Evolutionary conservation across 2,329 filamentous ascomycete species (phyloP).

Genomic region (Aspergillus melleus): DNA sequence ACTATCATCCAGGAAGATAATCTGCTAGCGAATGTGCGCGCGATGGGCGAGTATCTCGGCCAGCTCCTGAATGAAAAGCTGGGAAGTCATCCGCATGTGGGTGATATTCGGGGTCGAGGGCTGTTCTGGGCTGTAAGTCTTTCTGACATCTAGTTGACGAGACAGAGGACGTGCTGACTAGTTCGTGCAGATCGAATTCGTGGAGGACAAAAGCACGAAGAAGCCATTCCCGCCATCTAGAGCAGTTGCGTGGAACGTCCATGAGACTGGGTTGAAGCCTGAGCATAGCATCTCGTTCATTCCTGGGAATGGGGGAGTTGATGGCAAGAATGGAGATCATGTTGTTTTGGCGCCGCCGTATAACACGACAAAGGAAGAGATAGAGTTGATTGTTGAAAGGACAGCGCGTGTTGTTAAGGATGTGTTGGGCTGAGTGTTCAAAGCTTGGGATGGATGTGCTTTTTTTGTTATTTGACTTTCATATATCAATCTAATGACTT

Average conservation of each 20-base stretch:
- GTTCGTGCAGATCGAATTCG: slow-evolving; percentile 53
- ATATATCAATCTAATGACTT: background rate
- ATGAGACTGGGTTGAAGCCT: slow-evolving; percentile 44
- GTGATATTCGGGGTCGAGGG: slow-evolving; percentile 56
- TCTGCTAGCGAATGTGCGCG: slow-evolving; percentile 45
- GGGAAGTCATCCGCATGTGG: slow-evolving; percentile 47
- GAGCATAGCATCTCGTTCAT: slow-evolving; percentile 52
- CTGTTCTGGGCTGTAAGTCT: slow-evolving; percentile 55
- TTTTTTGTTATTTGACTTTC: background rate
- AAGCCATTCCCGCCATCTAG: slow-evolving; percentile 48
- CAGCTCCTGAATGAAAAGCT: slow-evolving; percentile 46
- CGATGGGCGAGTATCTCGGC: slow-evolving; percentile 31
- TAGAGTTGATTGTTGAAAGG: slow-evolving; percentile 51
- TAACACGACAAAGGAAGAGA: slow-evolving; percentile 49
- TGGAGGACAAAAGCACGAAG: slow-evolving; percentile 52
- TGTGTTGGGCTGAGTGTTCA: slow-evolving; percentile 18
- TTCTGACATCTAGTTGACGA: slow-evolving; percentile 1
- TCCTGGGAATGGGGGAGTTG: slow-evolving; percentile 51
- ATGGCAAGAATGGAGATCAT: slow-evolving; percentile 55
- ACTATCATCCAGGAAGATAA: slow-evolving; percentile 52
- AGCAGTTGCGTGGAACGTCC: slow-evolving; percentile 46
- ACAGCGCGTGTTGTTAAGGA: slow-evolving; percentile 45
- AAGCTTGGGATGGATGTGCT: too few species aligned
- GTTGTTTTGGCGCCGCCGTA: slow-evolving; percentile 56
- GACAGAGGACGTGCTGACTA: background rate